Evolutionary conservation across 257 asterid genomes (phyloP), one percentile per base, ranked within the genome.

Genomic region (Ajuga chamaepitys): DNA sequence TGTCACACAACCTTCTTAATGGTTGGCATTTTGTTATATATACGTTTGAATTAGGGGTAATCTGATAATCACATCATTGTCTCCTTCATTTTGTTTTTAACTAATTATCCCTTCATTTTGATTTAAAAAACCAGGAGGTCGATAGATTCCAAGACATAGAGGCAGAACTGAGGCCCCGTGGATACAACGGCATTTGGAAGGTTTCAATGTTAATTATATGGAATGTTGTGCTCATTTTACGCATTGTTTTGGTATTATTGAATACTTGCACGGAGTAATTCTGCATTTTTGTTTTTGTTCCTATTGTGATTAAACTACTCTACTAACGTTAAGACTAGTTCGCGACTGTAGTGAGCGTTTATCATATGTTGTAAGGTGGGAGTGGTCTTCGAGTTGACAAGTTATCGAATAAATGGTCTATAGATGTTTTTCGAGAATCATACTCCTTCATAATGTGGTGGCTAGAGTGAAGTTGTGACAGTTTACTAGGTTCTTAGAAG

Each of bases 131-230:
- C 38, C 94, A 93, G 99, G 99, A 93, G 83, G 96, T 93, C 66
- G 99, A 93, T 75, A 87, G 86, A 80, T 93, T 93, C 66, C 86
- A 82, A 64, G 99, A 93, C 77, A 57, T 93, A 45, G 86, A 78
- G 83, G 85, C 80, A 68, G 95, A 86, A 68, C 61, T 93, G 73
- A 83, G 69, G 70, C 83, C 74, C 59, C 88, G 81, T 24, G 99
- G 95, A 63, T 93, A 93, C 81, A 78, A 9, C 78, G 97, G 99
- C 78, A 83, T 93, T 74, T 93, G 96, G 99, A 89, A 89, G 97
- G 99, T 93, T n/a, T n/a, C n/a, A n/a, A n/a, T n/a, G n/a, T n/a
- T n/a, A n/a, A n/a, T n/a, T 74, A 68, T 40, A 58, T 53, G 38
- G 55, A 67, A 60, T 53, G 37, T 63, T 11, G 16, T 11, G 71